Evolutionary conservation across 176 grass and related monocot genomes (phyloP).

Genomic region (Oryza meridionalis): DNA sequence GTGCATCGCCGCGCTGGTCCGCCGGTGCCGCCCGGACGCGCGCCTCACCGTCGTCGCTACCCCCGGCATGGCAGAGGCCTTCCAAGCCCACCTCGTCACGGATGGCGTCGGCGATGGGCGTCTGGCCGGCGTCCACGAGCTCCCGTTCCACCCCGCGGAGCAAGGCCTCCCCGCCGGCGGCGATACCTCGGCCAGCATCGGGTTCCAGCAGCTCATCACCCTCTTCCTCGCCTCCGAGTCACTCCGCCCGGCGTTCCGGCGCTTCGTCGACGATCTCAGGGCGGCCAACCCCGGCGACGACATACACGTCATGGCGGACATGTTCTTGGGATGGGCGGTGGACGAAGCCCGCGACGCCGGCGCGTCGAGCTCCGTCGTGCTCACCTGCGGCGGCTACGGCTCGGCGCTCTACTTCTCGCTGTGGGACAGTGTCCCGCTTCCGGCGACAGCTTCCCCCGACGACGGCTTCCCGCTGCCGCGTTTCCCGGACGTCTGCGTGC

Average conservation of each 20-base stretch:
- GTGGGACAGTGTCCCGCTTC: slow-evolving; percentile 47
- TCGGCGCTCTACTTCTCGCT: slow-evolving; percentile 42
- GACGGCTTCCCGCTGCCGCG: slow-evolving; percentile 13
- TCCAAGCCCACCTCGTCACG: not conserved
- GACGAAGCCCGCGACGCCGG: slow-evolving; percentile 31
- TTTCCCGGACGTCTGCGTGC: slow-evolving; percentile 23
- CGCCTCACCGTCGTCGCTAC: slow-evolving; percentile 41
- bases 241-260: slow-evolving; percentile 41
- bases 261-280: slow-evolving; percentile 32
- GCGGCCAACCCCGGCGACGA: not conserved
- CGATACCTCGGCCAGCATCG: slow-evolving; percentile 5
- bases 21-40: slow-evolving; percentile 2
- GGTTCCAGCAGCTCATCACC: slow-evolving; percentile 31
- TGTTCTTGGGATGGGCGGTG: slow-evolving; percentile 44
- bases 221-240: slow-evolving; percentile 51
- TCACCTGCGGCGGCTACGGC: slow-evolving; percentile 54
- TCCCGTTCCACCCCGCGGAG: slow-evolving; percentile 29
- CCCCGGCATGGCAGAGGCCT: not conserved
- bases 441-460: not conserved
- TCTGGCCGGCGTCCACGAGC: slow-evolving; percentile 13
- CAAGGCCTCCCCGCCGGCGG: slow-evolving; percentile 37
- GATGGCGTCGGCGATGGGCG: not conserved
- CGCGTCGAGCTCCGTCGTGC: slow-evolving; percentile 38
- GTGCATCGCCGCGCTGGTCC: slow-evolving; percentile 27
- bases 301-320: slow-evolving; percentile 41